A percentile compares a stretch with the other conserved stretches of the same genome.
These are phyloP conservation scores for Acanthamoeba lugdunensis DNA, from an alignment of 208 protist species.

Conservation along the genomic window DNA sequence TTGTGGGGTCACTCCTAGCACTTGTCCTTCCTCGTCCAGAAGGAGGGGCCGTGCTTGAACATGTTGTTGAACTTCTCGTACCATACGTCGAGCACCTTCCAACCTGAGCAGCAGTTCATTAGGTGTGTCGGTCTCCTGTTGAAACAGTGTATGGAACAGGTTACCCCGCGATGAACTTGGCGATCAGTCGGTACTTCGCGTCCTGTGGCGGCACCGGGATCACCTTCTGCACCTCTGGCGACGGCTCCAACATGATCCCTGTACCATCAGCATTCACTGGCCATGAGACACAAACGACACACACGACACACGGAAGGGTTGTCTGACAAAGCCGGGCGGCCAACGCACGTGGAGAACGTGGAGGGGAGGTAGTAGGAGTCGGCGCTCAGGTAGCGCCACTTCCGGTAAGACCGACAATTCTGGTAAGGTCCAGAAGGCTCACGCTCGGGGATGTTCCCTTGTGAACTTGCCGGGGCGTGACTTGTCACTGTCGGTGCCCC, in stretches of 20 bases:
- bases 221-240: slow-evolving; percentile 44
- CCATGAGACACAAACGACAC: not conserved
- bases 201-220: slow-evolving; percentile 60
- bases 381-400: slow-evolving; percentile 53
- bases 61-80: slow-evolving; percentile 68
- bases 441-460: too few relatives aligned
- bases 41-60: slow-evolving; percentile 62
- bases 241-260: slow-evolving; percentile 65
- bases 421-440: too few relatives aligned
- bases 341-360: slow-evolving; percentile 53
- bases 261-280: not conserved
- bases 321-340: slow-evolving; percentile 26
- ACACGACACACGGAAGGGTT: not conserved
- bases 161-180: slow-evolving; percentile 74
- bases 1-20: not conserved
- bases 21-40: slow-evolving; percentile 61
- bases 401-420: too few relatives aligned
- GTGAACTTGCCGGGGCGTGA: too few relatives aligned
- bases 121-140: slow-evolving; percentile 66
- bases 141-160: slow-evolving; percentile 73
- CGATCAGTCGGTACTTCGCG: slow-evolving; percentile 57
- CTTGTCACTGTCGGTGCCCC: too few relatives aligned
- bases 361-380: slow-evolving; percentile 48
- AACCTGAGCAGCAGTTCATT: slow-evolving; percentile 57
- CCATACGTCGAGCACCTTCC: slow-evolving; percentile 73